These are phyloP conservation scores for Penicillium hesseltinei DNA, from an alignment of 2,329 filamentous ascomycete genomes.

Conservation along the genomic window DNA sequence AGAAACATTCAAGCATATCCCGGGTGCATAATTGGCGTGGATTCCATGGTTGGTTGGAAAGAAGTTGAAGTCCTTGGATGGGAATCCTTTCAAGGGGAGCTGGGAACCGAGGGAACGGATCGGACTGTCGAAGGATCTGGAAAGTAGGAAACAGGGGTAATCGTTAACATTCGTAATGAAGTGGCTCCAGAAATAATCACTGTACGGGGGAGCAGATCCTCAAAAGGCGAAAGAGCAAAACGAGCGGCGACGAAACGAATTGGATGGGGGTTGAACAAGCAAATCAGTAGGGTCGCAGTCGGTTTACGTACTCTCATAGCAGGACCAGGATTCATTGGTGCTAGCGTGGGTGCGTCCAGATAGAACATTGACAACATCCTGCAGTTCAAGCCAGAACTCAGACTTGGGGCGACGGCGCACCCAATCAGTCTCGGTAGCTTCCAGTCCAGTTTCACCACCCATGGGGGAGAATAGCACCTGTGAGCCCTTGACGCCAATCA, in stretches of 20 bases:
- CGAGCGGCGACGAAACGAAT: not conserved
- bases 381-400: constrained; percentile 81
- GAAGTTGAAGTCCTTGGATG: constrained; percentile 1
- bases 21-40: not conserved
- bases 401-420: constrained; percentile 77
- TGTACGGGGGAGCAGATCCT: not conserved
- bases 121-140: constrained; percentile 20
- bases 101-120: constrained; percentile 20
- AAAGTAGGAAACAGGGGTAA: constrained; percentile 4
- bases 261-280: not conserved
- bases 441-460: constrained; percentile 61
- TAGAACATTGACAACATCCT: constrained; percentile 78
- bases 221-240: not conserved
- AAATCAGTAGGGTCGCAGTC: constrained; percentile 3
- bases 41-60: constrained; percentile 5
- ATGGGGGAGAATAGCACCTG: constrained; percentile 85
- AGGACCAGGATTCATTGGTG: constrained; percentile 27
- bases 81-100: constrained; percentile 17
- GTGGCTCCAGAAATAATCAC: not conserved
- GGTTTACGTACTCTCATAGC: constrained; percentile 32
- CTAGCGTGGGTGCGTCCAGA: constrained; percentile 62
- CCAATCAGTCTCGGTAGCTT: constrained; percentile 89
- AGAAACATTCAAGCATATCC: not conserved
- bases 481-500: constrained; percentile 91
- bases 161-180: constrained; percentile 15